Evolutionary conservation across 2,329 filamentous ascomycete genomes (phyloP), one percentile per base, ranked within the genome.

Genomic region (Sarocladium strictum): DNA sequence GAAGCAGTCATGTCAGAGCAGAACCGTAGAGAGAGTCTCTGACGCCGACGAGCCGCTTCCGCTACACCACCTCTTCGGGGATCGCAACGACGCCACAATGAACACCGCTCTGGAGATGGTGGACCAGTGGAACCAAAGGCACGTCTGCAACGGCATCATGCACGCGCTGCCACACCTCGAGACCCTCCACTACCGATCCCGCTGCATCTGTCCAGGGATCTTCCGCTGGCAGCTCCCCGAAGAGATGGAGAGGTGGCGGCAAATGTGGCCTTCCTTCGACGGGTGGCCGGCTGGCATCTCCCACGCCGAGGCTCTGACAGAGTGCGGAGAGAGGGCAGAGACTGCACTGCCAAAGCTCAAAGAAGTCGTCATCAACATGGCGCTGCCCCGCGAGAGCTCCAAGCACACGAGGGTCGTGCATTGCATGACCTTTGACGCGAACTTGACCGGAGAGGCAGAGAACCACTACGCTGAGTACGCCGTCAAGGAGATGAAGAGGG

Each of bases 361-460:
- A n/a, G 43, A 47, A 12, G 23, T 47, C n/a, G n/a, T 47, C 24
- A 26, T 47, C 43, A 47, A 47, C 43, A 26, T 29, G 43, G 43
- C 29, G 9, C 17, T 47, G 21, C 43, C 43, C 3, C 43, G 38
- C 7, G 38, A 47, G 10, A n/a, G 29, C 10, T 6, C 23, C 23
- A n/a, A 23, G 38, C 38, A 23, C 17, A 43, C 9, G 14, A 21
- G 23, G 29, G 24, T 47, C 5, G 9, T 27, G 17, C 40, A 43
- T 17, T 47, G 43, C 24, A 27, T 27, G 23, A 27, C 43, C 38
- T 9, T 3, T 7, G n/a, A 43, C 19, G 14, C 14, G n/a, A 43
- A 23, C 17, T 19, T 43, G 14, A 17, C n/a, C 3, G 6, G 17
- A 11, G 38, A 43, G 19, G 38, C 14, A 19, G 38, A 43, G 38